Evolutionary conservation across 768 basidiomycete species (phyloP), one percentile per base, ranked within the genome.

Genomic region (Russula brevipes): DNA sequence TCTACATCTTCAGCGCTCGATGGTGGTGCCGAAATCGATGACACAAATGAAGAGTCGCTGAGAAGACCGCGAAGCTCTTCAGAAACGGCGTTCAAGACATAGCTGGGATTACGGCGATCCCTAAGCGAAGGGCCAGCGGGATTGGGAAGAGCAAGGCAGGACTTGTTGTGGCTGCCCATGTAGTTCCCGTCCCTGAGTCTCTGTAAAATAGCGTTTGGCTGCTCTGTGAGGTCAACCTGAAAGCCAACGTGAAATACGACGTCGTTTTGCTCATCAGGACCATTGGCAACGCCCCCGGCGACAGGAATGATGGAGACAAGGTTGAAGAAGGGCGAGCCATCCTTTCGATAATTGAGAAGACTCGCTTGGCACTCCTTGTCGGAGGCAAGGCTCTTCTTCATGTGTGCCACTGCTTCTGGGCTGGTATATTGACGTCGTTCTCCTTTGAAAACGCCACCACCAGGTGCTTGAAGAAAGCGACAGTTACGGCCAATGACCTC

Each of bases 401-500:
- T 77, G 64, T 84, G 77, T 24, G 85, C 81, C 11, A 92, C 88
- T 0, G 85, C 81, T 36, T 82, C 80, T 52, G 81, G 81, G 44
- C 89, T 85, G 51, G 85, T 87, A 68, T 78, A 81, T 31, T 84
- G 79, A 3, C 88, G 79, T 41, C 76, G 75, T 41, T 80, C 79
- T 39, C 85, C 87, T 63, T 77, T 80, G 44, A 76, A 73, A 49
- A 85, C 74, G 33, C 76, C 76, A 10, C 83, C 85, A 5, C 78
- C 79, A 10, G 97, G 96, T 0, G 86, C 82, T 78, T 94, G 94
- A 35, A 95, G 77, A 74, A 93, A 94, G 33, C 91, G 87, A 71
- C 97, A 99, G 75, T 97, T 98, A 45, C 87, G 79, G 12, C 94
- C 94, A 12, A 97, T 71, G 61, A 97, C 83, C 71, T 97, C 93